Percentiles rank a stretch among this genome's conserved stretches.
Evolutionary conservation across 495 filamentous ascomycete species (phyloP).

Genomic region (Tuber brumale): DNA sequence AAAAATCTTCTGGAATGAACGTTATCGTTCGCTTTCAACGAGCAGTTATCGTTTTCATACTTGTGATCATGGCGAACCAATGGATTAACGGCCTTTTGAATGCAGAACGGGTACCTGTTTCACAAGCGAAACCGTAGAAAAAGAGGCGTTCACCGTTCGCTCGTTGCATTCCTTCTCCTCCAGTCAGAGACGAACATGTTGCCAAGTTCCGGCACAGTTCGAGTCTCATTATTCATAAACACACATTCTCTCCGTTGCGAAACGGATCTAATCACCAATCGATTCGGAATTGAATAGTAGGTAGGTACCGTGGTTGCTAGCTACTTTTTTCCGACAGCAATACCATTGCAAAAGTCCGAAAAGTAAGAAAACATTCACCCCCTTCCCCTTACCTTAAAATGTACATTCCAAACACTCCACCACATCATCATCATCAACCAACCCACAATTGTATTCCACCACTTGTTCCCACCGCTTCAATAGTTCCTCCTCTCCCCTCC

Average conservation of each 20-base stretch:
- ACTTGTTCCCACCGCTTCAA: conserved; percentile 6
- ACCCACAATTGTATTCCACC: conserved; percentile 13
- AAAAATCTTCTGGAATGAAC: not conserved
- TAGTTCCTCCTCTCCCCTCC: conserved; percentile 9
- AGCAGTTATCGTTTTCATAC: not conserved
- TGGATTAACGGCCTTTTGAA: not conserved
- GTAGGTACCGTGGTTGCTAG: not conserved
- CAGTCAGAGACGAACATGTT: not conserved
- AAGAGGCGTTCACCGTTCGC: not conserved
- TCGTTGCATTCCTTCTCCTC: not conserved
- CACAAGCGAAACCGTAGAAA: not conserved
- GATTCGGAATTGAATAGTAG: not conserved
- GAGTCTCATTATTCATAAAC: not conserved
- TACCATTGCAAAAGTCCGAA: not conserved
- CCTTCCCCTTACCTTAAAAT: not conserved
- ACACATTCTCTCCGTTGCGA: not conserved
- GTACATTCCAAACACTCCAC: conserved; percentile 2
- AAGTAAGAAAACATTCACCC: not conserved
- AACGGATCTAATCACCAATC: not conserved
- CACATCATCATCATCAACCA: conserved; percentile 6
- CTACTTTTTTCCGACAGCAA: not conserved
- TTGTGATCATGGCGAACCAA: not conserved
- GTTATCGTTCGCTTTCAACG: not conserved
- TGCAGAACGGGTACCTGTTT: conserved; percentile 2
- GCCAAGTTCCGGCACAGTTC: not conserved